Evolutionary conservation across 345 rosid species (phyloP), one percentile per base, ranked within the genome.

Genomic region (Fremontodendron californicum): DNA sequence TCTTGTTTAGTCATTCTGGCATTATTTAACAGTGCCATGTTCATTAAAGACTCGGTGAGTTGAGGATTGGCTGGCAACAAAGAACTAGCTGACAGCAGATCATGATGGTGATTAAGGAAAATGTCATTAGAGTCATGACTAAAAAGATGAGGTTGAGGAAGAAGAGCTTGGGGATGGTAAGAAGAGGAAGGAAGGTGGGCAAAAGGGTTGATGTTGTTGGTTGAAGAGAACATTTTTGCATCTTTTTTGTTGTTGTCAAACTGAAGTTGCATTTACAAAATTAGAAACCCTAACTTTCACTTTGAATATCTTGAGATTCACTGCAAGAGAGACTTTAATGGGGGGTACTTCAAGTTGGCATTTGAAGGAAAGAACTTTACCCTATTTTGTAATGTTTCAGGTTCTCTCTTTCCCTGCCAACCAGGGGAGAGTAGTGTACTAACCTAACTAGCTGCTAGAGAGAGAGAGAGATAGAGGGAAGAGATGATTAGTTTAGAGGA

Each of bases 171-270:
- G 45, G 45, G 63, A 25, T 48, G 39, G 40, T 6, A 64, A 61
- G 78, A 68, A 31, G 84, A 61, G 11, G 87, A 69, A 9, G 72
- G 52, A 39, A 72, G 39, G 33, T 71, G 70, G 1, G 78, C 27
- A 60, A 69, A 73, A 42, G 77, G 64, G 78, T 55, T 74, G 71
- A 78, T 21, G 42, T 62, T 74, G 74, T 77, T n/a, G n/a, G n/a
- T 45, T 68, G 73, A 74, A 75, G 81, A 71, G 67, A 82, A 82
- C 87, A 84, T 87, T 37, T 74, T 21, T 48, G 71, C 71, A 10
- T 66, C 12, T n/a, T n/a, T 21, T 45, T n/a, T n/a, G n/a, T n/a
- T n/a, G n/a, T n/a, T n/a, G n/a, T n/a, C n/a, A 37, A 51, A n/a
- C 16, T 49, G 23, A 0, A 27, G 23, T 29, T 46, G 46, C 6